phyloP scores from a whole-genome alignment of 1,139 yeast species.

The Blastobotrys malaysiensis region DNA sequence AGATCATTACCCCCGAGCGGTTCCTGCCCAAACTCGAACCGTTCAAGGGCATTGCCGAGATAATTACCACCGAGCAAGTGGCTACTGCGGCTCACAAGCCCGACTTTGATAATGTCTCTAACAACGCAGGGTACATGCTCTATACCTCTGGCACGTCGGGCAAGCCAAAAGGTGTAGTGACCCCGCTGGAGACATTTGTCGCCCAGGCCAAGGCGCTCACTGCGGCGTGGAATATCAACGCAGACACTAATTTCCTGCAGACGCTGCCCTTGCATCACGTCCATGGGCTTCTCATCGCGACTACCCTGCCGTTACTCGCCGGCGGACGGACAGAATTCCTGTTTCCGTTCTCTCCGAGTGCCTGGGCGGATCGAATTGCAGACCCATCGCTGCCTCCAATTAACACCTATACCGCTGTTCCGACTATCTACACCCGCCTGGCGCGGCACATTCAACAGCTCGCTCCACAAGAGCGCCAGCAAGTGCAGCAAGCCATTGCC shows the following conservation, averaged over 20 bases:
- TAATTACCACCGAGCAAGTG: conserved; percentile 1
- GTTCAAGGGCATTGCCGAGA: conserved; percentile 13
- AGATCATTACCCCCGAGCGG: conserved; percentile 29
- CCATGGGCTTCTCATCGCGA: conserved; percentile 35
- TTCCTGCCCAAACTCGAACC: conserved; percentile 26
- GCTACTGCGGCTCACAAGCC: background rate
- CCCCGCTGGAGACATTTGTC: conserved; percentile 31
- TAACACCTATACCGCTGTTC: conserved; percentile 37
- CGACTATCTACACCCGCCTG: conserved; percentile 34
- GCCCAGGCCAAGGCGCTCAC: conserved; percentile 34
- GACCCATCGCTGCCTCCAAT: conserved; percentile 26
- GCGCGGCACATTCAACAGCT: conserved; percentile 23
- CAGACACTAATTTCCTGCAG: conserved; percentile 30
- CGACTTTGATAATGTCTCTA: conserved; percentile 3
- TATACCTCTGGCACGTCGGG: conserved; percentile 39
- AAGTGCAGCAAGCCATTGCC: conserved; percentile 17
- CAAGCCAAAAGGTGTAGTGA: conserved; percentile 36
- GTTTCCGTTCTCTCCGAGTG: conserved; percentile 32
- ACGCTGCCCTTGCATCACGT: conserved; percentile 37
- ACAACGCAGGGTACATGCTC: conserved; percentile 30
- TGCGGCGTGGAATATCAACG: conserved; percentile 32
- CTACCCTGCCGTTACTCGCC: conserved; percentile 32
- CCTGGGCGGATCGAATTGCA: conserved; percentile 25
- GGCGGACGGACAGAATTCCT: conserved; percentile 35
- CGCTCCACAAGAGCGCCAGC: conserved; percentile 5